Conservation (phyloP, 2,329 filamentous ascomycete genomes). For the Talaromyces albobiverticillius region DNA sequence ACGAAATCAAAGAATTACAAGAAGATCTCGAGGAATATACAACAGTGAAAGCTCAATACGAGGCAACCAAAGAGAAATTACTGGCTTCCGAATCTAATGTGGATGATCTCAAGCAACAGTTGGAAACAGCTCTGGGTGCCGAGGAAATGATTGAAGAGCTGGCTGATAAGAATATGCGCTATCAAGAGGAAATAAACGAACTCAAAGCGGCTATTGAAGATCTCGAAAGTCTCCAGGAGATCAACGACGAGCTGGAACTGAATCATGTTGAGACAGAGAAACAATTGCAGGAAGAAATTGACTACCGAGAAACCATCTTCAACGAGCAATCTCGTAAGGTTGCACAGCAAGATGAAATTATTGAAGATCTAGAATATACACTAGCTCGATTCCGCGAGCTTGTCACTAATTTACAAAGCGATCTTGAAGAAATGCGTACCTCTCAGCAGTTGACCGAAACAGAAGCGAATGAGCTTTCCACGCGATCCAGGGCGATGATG, state of each 20-base stretch:
- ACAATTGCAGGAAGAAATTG: conserved; percentile 89
- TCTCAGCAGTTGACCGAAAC: conserved; percentile 90
- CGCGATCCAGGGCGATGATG: conserved; percentile 88
- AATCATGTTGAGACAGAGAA: conserved; percentile 93
- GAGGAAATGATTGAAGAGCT: conserved; percentile 95
- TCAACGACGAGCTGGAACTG: conserved; percentile 90
- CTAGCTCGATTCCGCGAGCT: conserved; percentile 84
- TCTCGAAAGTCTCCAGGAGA: conserved; percentile 82
- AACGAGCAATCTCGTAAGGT: conserved; percentile 74
- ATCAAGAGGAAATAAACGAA: conserved; percentile 80
- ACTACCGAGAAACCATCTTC: conserved; percentile 80
- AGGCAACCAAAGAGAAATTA: conserved; percentile 69
- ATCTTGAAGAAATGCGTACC: conserved; percentile 87
- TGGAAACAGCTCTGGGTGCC: conserved; percentile 81
- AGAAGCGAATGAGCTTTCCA: conserved; percentile 86
- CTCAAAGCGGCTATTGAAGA: conserved; percentile 80
- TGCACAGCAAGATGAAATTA: conserved; percentile 70
- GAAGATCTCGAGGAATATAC: conserved; percentile 68
- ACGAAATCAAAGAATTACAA: conserved; percentile 71
- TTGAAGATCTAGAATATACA: conserved; percentile 88
- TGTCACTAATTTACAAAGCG: conserved; percentile 77
- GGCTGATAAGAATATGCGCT: conserved; percentile 78
- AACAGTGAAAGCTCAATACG: conserved; percentile 66
- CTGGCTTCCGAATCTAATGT: conserved; percentile 69
- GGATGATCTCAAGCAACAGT: conserved; percentile 83